Conservation (phyloP, 148 eudicot genomes). For the Salicornia ramosissima region DNA sequence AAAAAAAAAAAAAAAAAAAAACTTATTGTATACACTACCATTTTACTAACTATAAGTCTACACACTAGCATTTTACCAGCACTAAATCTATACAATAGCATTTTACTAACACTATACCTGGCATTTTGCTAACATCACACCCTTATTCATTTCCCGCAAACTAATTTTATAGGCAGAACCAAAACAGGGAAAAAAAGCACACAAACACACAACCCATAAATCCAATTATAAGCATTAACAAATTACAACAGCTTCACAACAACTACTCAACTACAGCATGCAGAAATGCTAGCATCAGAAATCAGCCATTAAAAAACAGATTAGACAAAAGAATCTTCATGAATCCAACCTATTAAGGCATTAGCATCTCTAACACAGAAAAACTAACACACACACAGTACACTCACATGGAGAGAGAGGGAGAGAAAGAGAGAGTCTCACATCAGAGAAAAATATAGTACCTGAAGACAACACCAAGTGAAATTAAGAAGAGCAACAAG, state of each 20-base stretch:
- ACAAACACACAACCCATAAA: neutral
- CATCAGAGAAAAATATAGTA: slow-evolving; percentile 6
- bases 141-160: neutral
- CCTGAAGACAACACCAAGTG: slow-evolving; percentile 79
- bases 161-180: neutral
- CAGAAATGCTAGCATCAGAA: neutral
- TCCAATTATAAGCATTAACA: neutral
- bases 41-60: too few relatives aligned
- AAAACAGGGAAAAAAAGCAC: too few relatives aligned
- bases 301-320: neutral
- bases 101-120: too few relatives aligned
- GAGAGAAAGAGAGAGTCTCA: neutral
- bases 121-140: neutral
- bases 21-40: too few relatives aligned
- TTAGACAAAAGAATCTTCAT: neutral
- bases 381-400: too few relatives aligned
- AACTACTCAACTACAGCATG: neutral
- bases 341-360: neutral
- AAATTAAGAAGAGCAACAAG: slow-evolving; percentile 62
- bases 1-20: too few relatives aligned
- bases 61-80: too few relatives aligned
- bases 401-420: too few relatives aligned
- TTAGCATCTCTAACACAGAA: too few relatives aligned
- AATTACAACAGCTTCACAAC: neutral
- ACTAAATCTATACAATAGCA: too few relatives aligned